phyloP scores from a whole-genome alignment of 768 basidiomycete genomes.

The Russula emetica region DNA sequence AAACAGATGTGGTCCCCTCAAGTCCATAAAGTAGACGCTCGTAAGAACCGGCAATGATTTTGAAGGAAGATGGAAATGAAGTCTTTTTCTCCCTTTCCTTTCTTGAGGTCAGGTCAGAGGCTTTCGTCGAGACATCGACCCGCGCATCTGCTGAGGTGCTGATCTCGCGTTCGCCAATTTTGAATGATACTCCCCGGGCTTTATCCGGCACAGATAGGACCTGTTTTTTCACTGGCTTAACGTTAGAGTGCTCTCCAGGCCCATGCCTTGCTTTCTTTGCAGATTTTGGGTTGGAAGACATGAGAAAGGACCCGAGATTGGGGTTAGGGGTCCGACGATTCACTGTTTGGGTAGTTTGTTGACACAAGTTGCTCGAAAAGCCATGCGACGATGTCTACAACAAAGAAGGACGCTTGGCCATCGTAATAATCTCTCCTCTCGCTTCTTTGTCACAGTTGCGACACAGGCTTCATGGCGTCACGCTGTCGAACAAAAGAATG shows the following conservation, averaged over 20 bases:
- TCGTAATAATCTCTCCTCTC: conserved; percentile 1
- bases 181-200: conserved; percentile 6
- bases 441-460: conserved; percentile 4
- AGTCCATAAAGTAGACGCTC: conserved; percentile 94
- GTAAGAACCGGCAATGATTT: conserved; percentile 88
- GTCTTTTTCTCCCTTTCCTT: not conserved
- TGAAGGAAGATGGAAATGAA: conserved; percentile 59
- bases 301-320: conserved; percentile 20
- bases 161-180: conserved; percentile 32
- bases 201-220: not conserved
- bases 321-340: conserved; percentile 24
- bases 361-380: too few relatives aligned
- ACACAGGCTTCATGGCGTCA: conserved; percentile 13
- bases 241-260: not conserved
- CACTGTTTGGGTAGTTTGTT: too few relatives aligned
- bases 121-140: conserved; percentile 26
- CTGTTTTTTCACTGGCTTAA: conserved; percentile 3
- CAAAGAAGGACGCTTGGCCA: not conserved
- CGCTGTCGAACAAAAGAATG: conserved; percentile 34
- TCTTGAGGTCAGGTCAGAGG: conserved; percentile 23
- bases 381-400: conserved; percentile 23
- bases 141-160: not conserved
- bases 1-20: conserved; percentile 52
- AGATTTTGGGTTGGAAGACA: conserved; percentile 19
- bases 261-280: conserved; percentile 12